phyloP scores from a whole-genome alignment of 2,329 filamentous ascomycete species.

The Talaromyces sp. region DNA sequence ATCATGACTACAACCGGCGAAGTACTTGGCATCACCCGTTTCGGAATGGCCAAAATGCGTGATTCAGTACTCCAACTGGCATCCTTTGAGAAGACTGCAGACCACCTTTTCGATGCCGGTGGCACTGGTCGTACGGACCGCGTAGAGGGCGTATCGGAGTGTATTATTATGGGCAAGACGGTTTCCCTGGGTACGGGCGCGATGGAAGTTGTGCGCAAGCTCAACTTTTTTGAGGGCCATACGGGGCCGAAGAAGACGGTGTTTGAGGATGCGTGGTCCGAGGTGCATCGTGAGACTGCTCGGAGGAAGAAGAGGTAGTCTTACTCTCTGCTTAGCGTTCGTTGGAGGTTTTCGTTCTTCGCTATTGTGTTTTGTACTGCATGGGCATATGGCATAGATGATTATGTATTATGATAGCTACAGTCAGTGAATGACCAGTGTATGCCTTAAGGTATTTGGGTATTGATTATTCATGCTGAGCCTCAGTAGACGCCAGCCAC shows the following conservation, averaged over 20 bases:
- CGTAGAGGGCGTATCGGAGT: conserved; percentile 91
- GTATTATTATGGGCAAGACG: conserved; percentile 97
- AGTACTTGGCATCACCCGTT: conserved; percentile 91
- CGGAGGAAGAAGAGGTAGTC: conserved; percentile 5
- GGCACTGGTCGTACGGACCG: conserved; percentile 85
- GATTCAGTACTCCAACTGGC: conserved; percentile 91
- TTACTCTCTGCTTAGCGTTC: not conserved
- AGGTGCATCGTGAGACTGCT: conserved; percentile 17
- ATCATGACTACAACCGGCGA: conserved; percentile 99
- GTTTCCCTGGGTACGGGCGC: conserved; percentile 88
- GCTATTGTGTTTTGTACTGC: not conserved
- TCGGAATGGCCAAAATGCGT: conserved; percentile 92
- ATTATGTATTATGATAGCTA: conserved; percentile 4
- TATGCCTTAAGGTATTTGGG: too few relatives aligned
- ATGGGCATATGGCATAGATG: not conserved
- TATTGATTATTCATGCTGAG: too few relatives aligned
- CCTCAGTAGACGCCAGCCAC: too few relatives aligned
- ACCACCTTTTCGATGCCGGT: conserved; percentile 93
- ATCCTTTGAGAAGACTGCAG: conserved; percentile 95
- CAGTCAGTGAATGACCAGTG: too few relatives aligned
- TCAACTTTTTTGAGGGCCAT: conserved; percentile 62
- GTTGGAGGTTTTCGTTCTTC: not conserved
- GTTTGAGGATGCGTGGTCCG: conserved; percentile 61
- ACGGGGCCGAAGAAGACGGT: conserved; percentile 53
- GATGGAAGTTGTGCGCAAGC: conserved; percentile 76